These are phyloP conservation scores for Tetrapisispora iriomotensis DNA, from an alignment of 805 yeast genomes.

Conservation along the genomic window DNA sequence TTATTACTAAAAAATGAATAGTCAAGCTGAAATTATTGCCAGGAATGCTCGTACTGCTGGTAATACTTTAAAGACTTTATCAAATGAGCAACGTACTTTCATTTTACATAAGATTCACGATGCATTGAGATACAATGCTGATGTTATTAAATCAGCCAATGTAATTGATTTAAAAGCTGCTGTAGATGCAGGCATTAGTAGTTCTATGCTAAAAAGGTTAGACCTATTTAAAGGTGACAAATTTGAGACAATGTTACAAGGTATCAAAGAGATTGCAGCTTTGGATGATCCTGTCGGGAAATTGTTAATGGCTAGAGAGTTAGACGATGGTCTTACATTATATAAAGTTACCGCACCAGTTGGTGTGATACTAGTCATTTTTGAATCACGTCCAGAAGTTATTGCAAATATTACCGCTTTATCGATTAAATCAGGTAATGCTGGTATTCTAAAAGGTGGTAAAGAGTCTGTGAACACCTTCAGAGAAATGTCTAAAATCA, in stretches of 20 bases:
- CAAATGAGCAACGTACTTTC: constrained; percentile 59
- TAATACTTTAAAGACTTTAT: constrained; percentile 65
- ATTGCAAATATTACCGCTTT: constrained; percentile 95
- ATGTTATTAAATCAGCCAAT: constrained; percentile 62
- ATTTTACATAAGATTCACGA: constrained; percentile 69
- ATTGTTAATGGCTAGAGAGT: constrained; percentile 66
- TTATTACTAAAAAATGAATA: constrained; percentile 3
- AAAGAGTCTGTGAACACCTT: constrained; percentile 85
- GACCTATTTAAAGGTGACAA: constrained; percentile 78
- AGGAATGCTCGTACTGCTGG: constrained; percentile 75
- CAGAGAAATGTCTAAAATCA: constrained; percentile 64
- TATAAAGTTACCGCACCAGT: constrained; percentile 87
- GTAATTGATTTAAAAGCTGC: constrained; percentile 66
- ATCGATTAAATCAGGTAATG: constrained; percentile 92
- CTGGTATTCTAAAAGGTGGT: constrained; percentile 96
- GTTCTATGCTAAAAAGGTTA: constrained; percentile 70
- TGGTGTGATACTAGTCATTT: constrained; percentile 85
- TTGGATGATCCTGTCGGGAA: constrained; percentile 92
- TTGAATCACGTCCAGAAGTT: constrained; percentile 96
- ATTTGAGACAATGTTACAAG: constrained; percentile 89
- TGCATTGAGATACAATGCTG: constrained; percentile 50
- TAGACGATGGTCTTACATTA: constrained; percentile 83
- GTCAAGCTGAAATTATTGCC: constrained; percentile 63
- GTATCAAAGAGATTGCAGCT: constrained; percentile 81
- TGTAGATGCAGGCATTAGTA: constrained; percentile 45